These are phyloP conservation scores for Silene latifolia DNA, from an alignment of 148 eudicot species.

Conservation along the genomic window DNA sequence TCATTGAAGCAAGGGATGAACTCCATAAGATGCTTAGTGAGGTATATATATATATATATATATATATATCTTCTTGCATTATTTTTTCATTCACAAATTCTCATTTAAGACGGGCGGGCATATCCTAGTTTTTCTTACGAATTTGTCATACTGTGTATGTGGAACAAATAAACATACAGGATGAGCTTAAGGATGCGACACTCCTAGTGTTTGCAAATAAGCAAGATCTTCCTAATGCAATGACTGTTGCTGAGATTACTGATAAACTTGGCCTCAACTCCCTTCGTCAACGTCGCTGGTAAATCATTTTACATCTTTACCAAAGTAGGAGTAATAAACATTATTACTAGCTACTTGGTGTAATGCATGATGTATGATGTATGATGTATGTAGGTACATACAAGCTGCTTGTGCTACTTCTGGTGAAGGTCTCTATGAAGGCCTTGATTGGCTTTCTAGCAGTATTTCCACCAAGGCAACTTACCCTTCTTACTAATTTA, in stretches of 20 bases:
- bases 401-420: slow-evolving; percentile 37
- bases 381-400: slow-evolving; percentile 27
- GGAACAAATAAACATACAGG: no score
- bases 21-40: slow-evolving; percentile 29
- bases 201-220: slow-evolving; percentile 62
- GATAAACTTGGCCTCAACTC: slow-evolving; percentile 64
- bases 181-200: slow-evolving; percentile 28
- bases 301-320: background rate
- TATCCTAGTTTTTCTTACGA: no score
- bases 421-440: slow-evolving; percentile 39
- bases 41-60: no score
- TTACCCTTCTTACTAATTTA: background rate
- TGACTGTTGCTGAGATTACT: slow-evolving; percentile 59
- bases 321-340: no score
- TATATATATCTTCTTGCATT: no score
- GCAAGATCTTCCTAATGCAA: slow-evolving; percentile 66
- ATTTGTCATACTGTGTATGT: no score
- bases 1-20: slow-evolving; percentile 26
- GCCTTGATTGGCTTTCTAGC: slow-evolving; percentile 36
- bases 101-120: no score
- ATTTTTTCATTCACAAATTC: no score
- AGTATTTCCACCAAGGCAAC: slow-evolving; percentile 26
- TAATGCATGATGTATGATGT: no score
- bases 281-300: slow-evolving; percentile 45
- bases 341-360: no score